Evolutionary conservation across 805 yeast genomes (phyloP).

Genomic region (Teunomyces aglyptinius): DNA sequence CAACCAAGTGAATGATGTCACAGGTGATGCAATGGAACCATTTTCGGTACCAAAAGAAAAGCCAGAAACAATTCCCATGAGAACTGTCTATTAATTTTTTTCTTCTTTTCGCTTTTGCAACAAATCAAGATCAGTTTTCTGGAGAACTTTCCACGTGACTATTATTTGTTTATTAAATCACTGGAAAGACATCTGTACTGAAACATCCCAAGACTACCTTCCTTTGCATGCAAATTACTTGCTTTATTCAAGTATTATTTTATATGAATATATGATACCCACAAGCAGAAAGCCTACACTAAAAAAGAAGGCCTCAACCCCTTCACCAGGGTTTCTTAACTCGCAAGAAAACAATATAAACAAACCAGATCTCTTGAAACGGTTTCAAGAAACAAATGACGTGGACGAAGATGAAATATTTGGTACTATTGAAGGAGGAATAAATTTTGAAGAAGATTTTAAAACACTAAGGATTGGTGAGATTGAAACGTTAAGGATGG

Average conservation of each 20-base stretch:
- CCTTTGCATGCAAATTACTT: background rate
- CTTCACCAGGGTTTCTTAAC: slow-evolving; percentile 9
- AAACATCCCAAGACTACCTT: background rate
- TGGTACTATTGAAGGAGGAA: slow-evolving; percentile 21
- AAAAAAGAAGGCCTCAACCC: slow-evolving; percentile 10
- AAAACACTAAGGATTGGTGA: slow-evolving; percentile 20
- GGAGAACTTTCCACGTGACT: slow-evolving; percentile 1
- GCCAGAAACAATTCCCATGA: slow-evolving; percentile 16
- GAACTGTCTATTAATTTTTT: slow-evolving; percentile 9
- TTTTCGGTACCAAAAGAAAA: slow-evolving; percentile 37
- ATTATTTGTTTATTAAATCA: slow-evolving; percentile 3
- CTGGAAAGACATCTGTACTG: background rate
- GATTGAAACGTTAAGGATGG: slow-evolving; percentile 9
- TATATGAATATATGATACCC: slow-evolving; percentile 7
- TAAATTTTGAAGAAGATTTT: slow-evolving; percentile 25
- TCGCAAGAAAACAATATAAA: background rate
- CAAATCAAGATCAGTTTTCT: background rate
- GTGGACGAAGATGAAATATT: slow-evolving; percentile 25
- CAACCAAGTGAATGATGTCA: slow-evolving; percentile 61
- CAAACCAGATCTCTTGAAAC: slow-evolving; percentile 21
- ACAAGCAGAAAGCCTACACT: slow-evolving; percentile 10
- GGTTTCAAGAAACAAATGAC: slow-evolving; percentile 17
- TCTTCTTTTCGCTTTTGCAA: background rate
- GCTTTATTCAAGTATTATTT: background rate
- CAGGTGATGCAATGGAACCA: slow-evolving; percentile 55